A percentile compares a stretch with the other conserved stretches of the same genome.
Conservation (phyloP, 2,329 filamentous ascomycete genomes). For the Clarireedia homoeocarpa region DNA sequence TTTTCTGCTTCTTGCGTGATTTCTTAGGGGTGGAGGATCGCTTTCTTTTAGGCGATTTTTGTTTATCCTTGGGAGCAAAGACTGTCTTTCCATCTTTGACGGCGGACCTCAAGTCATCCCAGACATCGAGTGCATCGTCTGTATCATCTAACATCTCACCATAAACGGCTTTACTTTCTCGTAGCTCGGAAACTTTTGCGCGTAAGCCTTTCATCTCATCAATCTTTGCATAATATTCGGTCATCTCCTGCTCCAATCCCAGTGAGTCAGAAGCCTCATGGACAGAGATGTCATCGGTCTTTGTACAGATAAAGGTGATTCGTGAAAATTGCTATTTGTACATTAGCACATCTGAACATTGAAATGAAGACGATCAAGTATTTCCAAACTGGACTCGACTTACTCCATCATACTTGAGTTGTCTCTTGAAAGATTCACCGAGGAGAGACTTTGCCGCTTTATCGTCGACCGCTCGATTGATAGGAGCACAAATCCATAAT, state of each 20-base stretch:
- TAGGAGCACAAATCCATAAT: conserved; percentile 56
- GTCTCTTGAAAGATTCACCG: conserved; percentile 48
- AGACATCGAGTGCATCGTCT: conserved; percentile 38
- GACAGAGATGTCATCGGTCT: conserved; percentile 51
- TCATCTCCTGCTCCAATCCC: conserved; percentile 30
- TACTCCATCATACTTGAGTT: conserved; percentile 50
- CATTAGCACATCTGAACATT: background rate
- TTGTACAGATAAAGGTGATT: conserved; percentile 48
- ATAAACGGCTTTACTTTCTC: conserved; percentile 31
- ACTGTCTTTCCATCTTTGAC: conserved; percentile 35
- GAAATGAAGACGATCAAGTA: too few species aligned
- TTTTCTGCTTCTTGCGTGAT: conserved; percentile 20
- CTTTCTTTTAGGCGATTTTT: conserved; percentile 37
- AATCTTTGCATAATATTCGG: conserved; percentile 29
- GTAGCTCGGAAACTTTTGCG: conserved; percentile 20
- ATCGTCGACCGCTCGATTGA: conserved; percentile 51
- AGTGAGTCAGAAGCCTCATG: conserved; percentile 33
- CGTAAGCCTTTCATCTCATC: conserved; percentile 18
- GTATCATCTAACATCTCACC: conserved; percentile 29
- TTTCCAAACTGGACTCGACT: background rate
- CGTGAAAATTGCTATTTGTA: background rate
- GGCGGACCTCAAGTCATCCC: conserved; percentile 34
- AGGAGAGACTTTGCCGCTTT: conserved; percentile 49
- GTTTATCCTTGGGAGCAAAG: conserved; percentile 27
- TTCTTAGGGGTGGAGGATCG: conserved; percentile 15